Evolutionary conservation across 345 rosid genomes (phyloP).

Genomic region (Euphorbia tirucalli): DNA sequence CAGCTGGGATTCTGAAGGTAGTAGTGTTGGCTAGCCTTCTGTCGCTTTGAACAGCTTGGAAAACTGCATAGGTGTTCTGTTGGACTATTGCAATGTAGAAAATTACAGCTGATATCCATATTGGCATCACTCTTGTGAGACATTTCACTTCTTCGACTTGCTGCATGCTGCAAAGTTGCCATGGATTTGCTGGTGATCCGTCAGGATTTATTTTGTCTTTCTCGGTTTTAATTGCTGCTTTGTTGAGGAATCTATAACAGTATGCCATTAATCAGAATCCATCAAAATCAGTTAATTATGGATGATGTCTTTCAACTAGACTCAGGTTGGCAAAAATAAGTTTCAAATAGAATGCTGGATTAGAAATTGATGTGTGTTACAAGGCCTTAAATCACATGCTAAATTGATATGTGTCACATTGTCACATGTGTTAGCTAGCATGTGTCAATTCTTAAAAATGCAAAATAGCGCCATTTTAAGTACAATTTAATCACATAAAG

Average conservation of each 20-base stretch:
- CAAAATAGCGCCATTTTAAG: too few relatives aligned
- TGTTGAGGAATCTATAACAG: slow-evolving; percentile 45
- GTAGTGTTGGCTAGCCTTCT: slow-evolving; percentile 34
- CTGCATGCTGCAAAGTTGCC: slow-evolving; percentile 55
- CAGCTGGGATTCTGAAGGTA: slow-evolving; percentile 43
- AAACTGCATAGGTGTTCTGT: slow-evolving; percentile 43
- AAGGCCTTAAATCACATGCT: too few relatives aligned
- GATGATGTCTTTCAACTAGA: too few relatives aligned
- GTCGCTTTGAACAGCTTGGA: slow-evolving; percentile 47
- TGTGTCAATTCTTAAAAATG: too few relatives aligned
- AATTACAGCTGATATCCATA: slow-evolving; percentile 37
- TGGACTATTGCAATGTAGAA: slow-evolving; percentile 35
- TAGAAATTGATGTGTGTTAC: too few relatives aligned
- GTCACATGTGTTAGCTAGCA: too few relatives aligned
- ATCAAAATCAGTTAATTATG: background rate
- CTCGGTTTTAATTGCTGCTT: slow-evolving; percentile 40
- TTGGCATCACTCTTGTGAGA: slow-evolving; percentile 44
- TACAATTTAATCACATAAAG: too few relatives aligned
- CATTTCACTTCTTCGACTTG: slow-evolving; percentile 59
- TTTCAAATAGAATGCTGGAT: too few relatives aligned
- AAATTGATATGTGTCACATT: too few relatives aligned
- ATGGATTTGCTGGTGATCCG: slow-evolving; percentile 45
- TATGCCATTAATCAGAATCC: too few relatives aligned
- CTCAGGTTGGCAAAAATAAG: too few relatives aligned
- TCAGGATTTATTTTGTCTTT: slow-evolving; percentile 38